Conservation (phyloP, 768 basidiomycete genomes). For the Leccinum truebloodii region DNA sequence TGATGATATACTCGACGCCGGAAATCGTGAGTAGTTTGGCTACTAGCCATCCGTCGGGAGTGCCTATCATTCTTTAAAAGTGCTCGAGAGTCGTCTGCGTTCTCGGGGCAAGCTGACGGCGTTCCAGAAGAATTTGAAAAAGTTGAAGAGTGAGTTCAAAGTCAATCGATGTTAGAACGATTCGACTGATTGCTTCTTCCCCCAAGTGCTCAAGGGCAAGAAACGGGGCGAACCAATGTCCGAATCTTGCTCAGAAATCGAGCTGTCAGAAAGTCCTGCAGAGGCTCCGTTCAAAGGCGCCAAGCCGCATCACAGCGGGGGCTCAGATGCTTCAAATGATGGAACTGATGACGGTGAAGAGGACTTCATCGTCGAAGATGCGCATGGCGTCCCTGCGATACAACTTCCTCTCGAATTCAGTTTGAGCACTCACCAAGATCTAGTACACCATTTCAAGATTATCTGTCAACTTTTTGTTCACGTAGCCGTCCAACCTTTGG, state of each 20-base stretch:
- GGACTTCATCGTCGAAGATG: conserved; percentile 63
- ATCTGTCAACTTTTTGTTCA: conserved; percentile 88
- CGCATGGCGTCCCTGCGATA: conserved; percentile 35
- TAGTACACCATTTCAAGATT: conserved; percentile 81
- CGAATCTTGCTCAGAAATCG: conserved; percentile 36
- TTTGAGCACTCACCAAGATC: conserved; percentile 74
- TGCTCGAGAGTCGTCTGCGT: conserved; percentile 65
- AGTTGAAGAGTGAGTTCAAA: conserved; percentile 53
- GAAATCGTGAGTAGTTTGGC: conserved; percentile 48
- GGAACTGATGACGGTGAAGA: conserved; percentile 27
- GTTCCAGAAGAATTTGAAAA: conserved; percentile 67
- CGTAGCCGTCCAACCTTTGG: conserved; percentile 60
- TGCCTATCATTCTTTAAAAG: conserved; percentile 40
- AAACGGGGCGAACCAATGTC: conserved; percentile 40
- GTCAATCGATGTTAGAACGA: not conserved
- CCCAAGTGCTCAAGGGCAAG: conserved; percentile 37
- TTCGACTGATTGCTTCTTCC: conserved; percentile 5
- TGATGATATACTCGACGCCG: conserved; percentile 44
- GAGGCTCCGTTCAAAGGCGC: conserved; percentile 48
- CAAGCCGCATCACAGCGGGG: conserved; percentile 38
- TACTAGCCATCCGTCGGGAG: not conserved
- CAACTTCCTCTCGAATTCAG: conserved; percentile 79
- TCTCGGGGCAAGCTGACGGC: conserved; percentile 55
- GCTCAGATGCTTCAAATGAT: conserved; percentile 39
- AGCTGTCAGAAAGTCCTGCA: conserved; percentile 28